These are phyloP conservation scores for Scutellaria barbata DNA, from an alignment of 257 asterid genomes.

Conservation along the genomic window DNA sequence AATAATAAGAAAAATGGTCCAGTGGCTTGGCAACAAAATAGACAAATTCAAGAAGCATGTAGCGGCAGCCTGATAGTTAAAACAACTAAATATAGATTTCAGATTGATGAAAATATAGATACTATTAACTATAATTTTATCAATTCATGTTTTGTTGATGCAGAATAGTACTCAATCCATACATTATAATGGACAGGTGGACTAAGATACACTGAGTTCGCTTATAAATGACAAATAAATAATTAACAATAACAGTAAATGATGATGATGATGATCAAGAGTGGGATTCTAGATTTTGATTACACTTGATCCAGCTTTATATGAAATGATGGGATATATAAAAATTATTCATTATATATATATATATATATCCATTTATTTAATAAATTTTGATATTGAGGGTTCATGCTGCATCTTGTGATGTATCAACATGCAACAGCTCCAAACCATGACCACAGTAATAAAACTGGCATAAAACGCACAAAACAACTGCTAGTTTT, in stretches of 20 bases:
- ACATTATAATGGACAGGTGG: slow-evolving; percentile 3
- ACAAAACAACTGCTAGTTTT: slow-evolving; percentile 6
- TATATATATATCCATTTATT: no score
- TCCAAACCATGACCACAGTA: neutral
- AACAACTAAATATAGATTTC: neutral
- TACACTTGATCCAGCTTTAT: slow-evolving; percentile 17
- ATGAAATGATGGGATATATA: slow-evolving; percentile 6
- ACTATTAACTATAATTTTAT: neutral
- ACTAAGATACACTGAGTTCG: slow-evolving; percentile 9
- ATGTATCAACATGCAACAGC: slow-evolving; percentile 16
- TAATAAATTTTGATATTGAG: neutral
- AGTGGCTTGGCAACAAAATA: no score
- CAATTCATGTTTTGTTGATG: neutral
- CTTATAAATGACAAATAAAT: slow-evolving; percentile 1
- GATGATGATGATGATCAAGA: neutral
- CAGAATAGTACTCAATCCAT: slow-evolving; percentile 22
- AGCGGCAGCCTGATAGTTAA: neutral
- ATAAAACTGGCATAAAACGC: slow-evolving; percentile 8
- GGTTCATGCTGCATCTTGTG: slow-evolving; percentile 11
- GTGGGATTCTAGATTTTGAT: neutral
- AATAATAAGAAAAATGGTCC: no score
- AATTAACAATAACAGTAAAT: no score
- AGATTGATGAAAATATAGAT: slow-evolving; percentile 10
- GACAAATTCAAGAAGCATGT: no score
- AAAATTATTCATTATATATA: neutral